Evolutionary conservation across 257 asterid genomes (phyloP).

Genomic region (Cruciata laevipes): DNA sequence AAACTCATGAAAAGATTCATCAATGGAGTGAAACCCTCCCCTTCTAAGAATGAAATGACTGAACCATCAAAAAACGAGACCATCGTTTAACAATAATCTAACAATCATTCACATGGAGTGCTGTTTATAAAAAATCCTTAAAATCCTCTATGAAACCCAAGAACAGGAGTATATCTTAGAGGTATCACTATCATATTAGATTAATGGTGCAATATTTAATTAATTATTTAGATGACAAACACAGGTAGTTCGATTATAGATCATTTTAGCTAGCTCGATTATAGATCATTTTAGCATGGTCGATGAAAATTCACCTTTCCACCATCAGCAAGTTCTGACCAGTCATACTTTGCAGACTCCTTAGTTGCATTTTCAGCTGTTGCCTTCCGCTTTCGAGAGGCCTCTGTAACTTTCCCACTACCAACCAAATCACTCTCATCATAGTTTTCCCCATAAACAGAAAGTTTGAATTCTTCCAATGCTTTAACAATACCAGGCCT

Average conservation of each 20-base stretch:
- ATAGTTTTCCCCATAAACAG: constrained; percentile 69
- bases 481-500: constrained; percentile 89
- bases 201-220: not conserved
- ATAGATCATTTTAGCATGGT: not conserved
- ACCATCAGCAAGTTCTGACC: constrained; percentile 83
- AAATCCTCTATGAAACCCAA: not conserved
- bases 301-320: constrained; percentile 56
- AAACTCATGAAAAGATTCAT: not conserved
- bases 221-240: not conserved
- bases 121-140: not conserved
- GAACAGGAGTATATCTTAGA: not conserved
- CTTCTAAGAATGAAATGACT: not conserved
- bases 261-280: no score
- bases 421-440: constrained; percentile 37
- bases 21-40: not conserved
- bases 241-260: not conserved
- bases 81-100: not conserved
- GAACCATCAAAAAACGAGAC: not conserved
- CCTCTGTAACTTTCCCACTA: constrained; percentile 42
- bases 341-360: constrained; percentile 54
- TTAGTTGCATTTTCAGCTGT: constrained; percentile 51
- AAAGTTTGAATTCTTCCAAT: constrained; percentile 73
- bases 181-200: not conserved
- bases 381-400: constrained; percentile 72
- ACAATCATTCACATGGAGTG: not conserved